Conservation (phyloP, 2,329 filamentous ascomycete species). For the Eurotiales sp. region DNA sequence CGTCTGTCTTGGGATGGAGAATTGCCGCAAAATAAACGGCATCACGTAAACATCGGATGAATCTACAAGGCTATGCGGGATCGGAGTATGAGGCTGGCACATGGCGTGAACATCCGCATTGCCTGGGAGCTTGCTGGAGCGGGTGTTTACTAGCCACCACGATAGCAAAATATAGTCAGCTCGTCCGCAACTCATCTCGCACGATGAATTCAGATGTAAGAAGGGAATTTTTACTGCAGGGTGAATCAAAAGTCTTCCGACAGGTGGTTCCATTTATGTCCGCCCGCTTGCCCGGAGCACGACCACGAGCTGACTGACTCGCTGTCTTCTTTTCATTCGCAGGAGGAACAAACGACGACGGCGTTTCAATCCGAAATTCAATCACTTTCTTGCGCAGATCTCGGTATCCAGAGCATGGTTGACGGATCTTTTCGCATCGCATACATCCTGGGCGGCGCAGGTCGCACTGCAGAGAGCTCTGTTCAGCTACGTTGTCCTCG, state of each 20-base stretch:
- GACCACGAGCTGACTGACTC: too few species aligned
- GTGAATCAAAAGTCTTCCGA: too few species aligned
- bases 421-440: slow-evolving; percentile 3
- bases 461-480: background rate
- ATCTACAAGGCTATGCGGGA: background rate
- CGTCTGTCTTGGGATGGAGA: background rate
- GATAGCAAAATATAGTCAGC: too few species aligned
- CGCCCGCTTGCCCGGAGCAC: too few species aligned
- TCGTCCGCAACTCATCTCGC: too few species aligned
- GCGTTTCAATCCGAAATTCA: background rate
- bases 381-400: background rate
- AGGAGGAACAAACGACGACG: background rate
- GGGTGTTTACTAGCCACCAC: too few species aligned
- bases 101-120: too few species aligned
- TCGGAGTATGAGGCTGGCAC: background rate
- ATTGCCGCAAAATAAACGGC: background rate
- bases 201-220: too few species aligned
- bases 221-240: too few species aligned
- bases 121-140: too few species aligned
- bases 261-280: too few species aligned
- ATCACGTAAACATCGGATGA: slow-evolving; percentile 2
- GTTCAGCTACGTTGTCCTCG: background rate
- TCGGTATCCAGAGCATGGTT: slow-evolving; percentile 4
- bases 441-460: slow-evolving; percentile 1
- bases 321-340: too few species aligned